Evolutionary conservation across 176 grass and related monocot genomes (phyloP), one percentile per base, ranked within the genome.

Genomic region (Zea luxurians): DNA sequence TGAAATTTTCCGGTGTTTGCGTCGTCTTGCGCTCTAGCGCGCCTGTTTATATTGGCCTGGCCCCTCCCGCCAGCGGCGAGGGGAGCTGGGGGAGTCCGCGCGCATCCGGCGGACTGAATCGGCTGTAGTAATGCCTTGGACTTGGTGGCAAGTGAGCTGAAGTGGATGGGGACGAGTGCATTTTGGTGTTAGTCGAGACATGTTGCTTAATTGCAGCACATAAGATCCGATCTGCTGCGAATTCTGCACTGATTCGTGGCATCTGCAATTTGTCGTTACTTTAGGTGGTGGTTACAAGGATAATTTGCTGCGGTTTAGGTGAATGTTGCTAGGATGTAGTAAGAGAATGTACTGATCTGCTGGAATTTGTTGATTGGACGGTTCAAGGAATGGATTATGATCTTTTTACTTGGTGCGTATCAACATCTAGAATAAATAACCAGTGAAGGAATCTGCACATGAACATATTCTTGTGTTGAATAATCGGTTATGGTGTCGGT

Each of bases 81-180:
- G 48, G 62, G 50, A 37, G 59, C 2, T 20, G 16, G 48, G 47
- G 37, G 48, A 34, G 52, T 12, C 61, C 53, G 3, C 45, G 42
- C 12, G 43, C 15, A 2, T 57, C 61, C 7, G 44, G 21, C 4
- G 17, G 55, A 8, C 15, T 70, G 44, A 58, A 42, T 75, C 62
- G 15, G 2, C 3, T 44, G 7, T n/a, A 12, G 74, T 45, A 80
- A 80, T 88, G 86, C 38, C 13, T 35, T 73, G 52, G 49, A 83
- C 73, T 83, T 54, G 61, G 17, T 61, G 37, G 12, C 52, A 10
- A 6, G 20, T 61, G 35, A 68, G 42, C 44, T 74, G 11, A 46
- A 40, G 15, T 54, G 17, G 54, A 76, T 48, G 76, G 64, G 70
- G 57, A 75, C 40, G 10, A 35, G 47, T 61, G 37, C 7, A 7